Evolutionary conservation across 257 asterid species (phyloP).

Genomic region (Datura wrightii): DNA sequence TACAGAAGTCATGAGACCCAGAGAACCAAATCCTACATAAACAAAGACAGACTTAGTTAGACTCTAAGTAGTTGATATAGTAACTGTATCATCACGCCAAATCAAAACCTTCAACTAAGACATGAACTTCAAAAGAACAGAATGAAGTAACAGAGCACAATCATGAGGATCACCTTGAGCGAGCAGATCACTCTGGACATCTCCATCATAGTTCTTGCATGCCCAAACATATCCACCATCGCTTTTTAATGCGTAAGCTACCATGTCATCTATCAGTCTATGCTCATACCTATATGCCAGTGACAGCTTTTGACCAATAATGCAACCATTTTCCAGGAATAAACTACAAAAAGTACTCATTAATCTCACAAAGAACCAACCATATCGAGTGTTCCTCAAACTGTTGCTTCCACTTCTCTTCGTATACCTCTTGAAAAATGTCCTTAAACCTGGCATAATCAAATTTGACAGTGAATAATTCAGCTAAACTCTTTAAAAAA

Average conservation of each 20-base stretch:
- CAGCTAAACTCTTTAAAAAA: neutral
- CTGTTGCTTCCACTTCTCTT: constrained; percentile 76
- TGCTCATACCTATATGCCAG: constrained; percentile 80
- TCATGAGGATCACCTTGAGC: constrained; percentile 75
- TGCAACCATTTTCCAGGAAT: constrained; percentile 4
- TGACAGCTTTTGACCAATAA: constrained; percentile 26
- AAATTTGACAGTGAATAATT: neutral
- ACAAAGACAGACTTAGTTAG: neutral
- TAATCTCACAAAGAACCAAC: constrained; percentile 45
- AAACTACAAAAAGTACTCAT: neutral
- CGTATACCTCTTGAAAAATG: constrained; percentile 90
- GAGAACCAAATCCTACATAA: constrained; percentile 86
- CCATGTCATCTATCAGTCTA: constrained; percentile 97
- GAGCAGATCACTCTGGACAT: constrained; percentile 93
- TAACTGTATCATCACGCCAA: neutral
- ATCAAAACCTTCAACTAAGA: constrained; percentile 20
- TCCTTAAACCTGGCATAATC: constrained; percentile 70
- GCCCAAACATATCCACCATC: constrained; percentile 99
- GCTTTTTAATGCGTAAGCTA: constrained; percentile 89
- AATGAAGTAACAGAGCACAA: constrained; percentile 11
- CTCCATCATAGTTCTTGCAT: constrained; percentile 96
- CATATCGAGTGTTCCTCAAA: constrained; percentile 88
- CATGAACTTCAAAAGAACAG: neutral
- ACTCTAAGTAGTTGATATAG: neutral
- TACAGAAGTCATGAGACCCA: constrained; percentile 93